Evolutionary conservation across 257 asterid species (phyloP).

Genomic region (Petunia axillaris): DNA sequence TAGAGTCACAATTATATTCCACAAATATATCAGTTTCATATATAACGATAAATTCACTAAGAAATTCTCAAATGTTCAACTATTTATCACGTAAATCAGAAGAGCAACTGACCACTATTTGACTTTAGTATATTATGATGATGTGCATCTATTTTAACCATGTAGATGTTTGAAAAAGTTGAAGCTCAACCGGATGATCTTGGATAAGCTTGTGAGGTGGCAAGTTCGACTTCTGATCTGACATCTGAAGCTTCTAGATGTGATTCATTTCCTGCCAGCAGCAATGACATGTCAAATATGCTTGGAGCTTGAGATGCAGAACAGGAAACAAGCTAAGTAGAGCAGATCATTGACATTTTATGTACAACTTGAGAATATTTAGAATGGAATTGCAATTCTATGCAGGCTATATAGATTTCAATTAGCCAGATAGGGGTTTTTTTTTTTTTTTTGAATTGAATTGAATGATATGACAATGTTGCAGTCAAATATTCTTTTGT

Average conservation of each 20-base stretch:
- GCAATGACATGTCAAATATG: neutral
- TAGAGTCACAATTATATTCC: no score
- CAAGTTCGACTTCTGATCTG: neutral
- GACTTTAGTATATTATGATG: slow-evolving; percentile 1
- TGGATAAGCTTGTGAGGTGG: slow-evolving; percentile 12
- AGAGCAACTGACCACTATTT: neutral
- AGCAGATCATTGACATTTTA: slow-evolving; percentile 10
- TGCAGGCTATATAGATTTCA: slow-evolving; percentile 3
- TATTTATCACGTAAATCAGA: neutral
- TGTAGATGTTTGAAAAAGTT: slow-evolving; percentile 46
- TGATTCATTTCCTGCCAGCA: slow-evolving; percentile 10
- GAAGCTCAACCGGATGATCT: slow-evolving; percentile 24
- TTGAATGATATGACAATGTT: neutral
- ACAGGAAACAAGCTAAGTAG: slow-evolving; percentile 4
- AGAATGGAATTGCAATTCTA: neutral
- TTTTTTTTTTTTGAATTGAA: neutral
- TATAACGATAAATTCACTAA: neutral
- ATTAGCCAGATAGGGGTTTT: neutral
- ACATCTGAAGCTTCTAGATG: slow-evolving; percentile 19
- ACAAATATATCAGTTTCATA: no score
- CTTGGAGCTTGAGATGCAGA: neutral
- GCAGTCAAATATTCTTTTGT: neutral
- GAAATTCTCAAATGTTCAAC: neutral
- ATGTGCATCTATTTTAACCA: neutral
- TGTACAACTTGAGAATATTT: slow-evolving; percentile 1